Evolutionary conservation across 768 basidiomycete genomes (phyloP).

Genomic region (Collybia nuda): DNA sequence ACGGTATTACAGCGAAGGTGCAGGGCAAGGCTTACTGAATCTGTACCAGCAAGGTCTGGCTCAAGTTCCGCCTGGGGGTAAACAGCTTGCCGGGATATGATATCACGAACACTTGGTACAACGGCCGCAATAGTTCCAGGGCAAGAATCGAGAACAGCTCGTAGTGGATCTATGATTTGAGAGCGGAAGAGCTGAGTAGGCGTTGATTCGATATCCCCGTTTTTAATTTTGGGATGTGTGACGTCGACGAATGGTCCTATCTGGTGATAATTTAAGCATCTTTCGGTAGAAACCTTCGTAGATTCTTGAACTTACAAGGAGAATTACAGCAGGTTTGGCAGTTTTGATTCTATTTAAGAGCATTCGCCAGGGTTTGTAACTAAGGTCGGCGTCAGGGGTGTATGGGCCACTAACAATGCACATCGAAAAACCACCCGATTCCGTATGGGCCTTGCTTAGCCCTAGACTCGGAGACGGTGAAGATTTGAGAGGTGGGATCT

Average conservation of each 20-base stretch:
- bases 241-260: slow-evolving; percentile 90
- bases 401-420: slow-evolving; percentile 85
- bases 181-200: slow-evolving; percentile 68
- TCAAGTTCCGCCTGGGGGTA: slow-evolving; percentile 79
- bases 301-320: slow-evolving; percentile 55
- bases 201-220: slow-evolving; percentile 68
- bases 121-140: slow-evolving; percentile 75
- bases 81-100: slow-evolving; percentile 75
- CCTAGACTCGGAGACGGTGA: slow-evolving; percentile 32
- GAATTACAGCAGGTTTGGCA: slow-evolving; percentile 70
- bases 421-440: slow-evolving; percentile 56
- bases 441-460: slow-evolving; percentile 29
- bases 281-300: not conserved
- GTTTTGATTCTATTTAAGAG: slow-evolving; percentile 62
- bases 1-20: not conserved
- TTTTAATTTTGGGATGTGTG: slow-evolving; percentile 68
- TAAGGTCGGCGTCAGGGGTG: slow-evolving; percentile 75
- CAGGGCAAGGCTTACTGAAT: slow-evolving; percentile 45
- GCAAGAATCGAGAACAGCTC: slow-evolving; percentile 53
- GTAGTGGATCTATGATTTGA: slow-evolving; percentile 59
- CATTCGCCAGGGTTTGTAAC: slow-evolving; percentile 67
- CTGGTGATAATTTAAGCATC: slow-evolving; percentile 36
- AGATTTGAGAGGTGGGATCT: slow-evolving; percentile 64
- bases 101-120: slow-evolving; percentile 80
- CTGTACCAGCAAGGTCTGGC: slow-evolving; percentile 36